Percentiles rank a stretch among this genome's conserved stretches.
Conservation (phyloP, 805 yeast species). For the Blastobotrys americana region DNA sequence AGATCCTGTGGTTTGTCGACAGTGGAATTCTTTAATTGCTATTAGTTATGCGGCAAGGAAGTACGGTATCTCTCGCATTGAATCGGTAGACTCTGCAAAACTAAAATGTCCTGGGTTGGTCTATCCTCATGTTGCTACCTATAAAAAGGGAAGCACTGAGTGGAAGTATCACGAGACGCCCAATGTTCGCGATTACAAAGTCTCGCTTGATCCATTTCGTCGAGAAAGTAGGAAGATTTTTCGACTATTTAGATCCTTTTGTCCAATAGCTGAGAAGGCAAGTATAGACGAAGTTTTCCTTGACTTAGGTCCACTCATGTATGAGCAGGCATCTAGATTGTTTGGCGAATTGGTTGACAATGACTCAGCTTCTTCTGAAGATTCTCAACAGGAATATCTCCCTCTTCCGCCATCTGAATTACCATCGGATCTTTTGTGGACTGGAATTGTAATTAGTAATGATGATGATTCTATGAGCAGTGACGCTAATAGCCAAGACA, state of each 20-base stretch:
- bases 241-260: conserved; percentile 50
- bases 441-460: conserved; percentile 18
- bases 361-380: conserved; percentile 8
- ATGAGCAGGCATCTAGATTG: conserved; percentile 34
- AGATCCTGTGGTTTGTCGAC: conserved; percentile 90
- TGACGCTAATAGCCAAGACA: conserved; percentile 15
- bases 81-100: conserved; percentile 56
- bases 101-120: conserved; percentile 69
- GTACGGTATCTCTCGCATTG: conserved; percentile 76
- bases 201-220: conserved; percentile 84
- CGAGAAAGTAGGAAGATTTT: conserved; percentile 78
- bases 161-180: conserved; percentile 65
- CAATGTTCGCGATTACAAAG: conserved; percentile 63
- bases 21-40: conserved; percentile 87
- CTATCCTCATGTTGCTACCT: conserved; percentile 90
- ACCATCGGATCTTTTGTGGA: conserved; percentile 21
- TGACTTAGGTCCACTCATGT: conserved; percentile 68
- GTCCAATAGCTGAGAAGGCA: conserved; percentile 79
- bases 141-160: conserved; percentile 71
- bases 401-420: conserved; percentile 8
- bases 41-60: conserved; percentile 75
- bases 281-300: conserved; percentile 91
- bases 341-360: conserved; percentile 41
- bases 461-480: conserved; percentile 18
- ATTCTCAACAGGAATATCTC: too few relatives aligned